Base-by-base conservation (phyloP, 345 rosid genomes). In the Eutrema heterophyllum region DNA sequence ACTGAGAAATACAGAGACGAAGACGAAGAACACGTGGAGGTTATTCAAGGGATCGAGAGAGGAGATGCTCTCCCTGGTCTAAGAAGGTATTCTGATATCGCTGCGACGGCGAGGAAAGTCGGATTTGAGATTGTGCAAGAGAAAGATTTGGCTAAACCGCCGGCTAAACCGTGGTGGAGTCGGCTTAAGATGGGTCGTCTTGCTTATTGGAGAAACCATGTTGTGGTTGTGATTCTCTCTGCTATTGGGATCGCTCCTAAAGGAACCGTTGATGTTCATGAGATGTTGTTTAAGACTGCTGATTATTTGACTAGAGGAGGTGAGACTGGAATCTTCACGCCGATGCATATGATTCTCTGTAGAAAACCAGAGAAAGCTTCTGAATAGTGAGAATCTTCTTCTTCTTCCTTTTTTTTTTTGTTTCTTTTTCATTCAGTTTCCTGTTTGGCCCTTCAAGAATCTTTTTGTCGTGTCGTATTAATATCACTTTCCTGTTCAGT, bases 301-400 rank as follows among this genome's bases (percentile, higher is more conserved):
- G 93, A 89, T 83, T 80, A 83, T 66, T 82, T 94, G 80, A 89
- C 90, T 16, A 79, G 77, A 51, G 98, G 96, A 0, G 98, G 97
- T 3, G 97, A 94, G 60, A 81, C 84, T 38, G 98, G 87, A n/a
- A 94, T 94, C 14, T 94, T 94, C 82, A 41, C 86, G 29, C 98
- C 98, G 27, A 94, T 94, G 98, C 91, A 94, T 77, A 91, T 94
- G 97, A 77, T 91, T 49, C 97, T 94, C 78, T 87, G 91, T 83
- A 86, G 89, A 73, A 94, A 94, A 68, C 98, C 97, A 10, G 85
- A 73, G 76, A 64, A 74, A 67, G 62, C 67, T 67, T 41, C 64
- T 55, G 78, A 65, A 36, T 56, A 53, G 66, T 26, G 26, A 57
- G 26, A 45, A 54, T 30, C 32, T 60, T 45, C 24, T 29, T 67